A percentile compares a stretch with the other conserved stretches of the same genome.
Evolutionary conservation across 768 basidiomycete genomes (phyloP).

Genomic region (Trametes punicea): DNA sequence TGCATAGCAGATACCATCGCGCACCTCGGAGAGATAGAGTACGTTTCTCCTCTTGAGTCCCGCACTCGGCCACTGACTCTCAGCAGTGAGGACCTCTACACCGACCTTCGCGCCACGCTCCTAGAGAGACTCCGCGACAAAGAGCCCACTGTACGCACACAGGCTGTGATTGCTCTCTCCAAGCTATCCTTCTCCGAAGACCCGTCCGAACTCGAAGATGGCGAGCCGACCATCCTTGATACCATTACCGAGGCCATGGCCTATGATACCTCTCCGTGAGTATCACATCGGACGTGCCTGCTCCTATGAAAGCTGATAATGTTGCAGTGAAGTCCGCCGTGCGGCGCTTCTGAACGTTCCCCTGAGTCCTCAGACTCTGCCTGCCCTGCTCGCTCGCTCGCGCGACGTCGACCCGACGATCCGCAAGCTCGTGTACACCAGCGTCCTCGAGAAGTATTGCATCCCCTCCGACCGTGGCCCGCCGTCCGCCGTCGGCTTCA

Average conservation of each 20-base stretch:
- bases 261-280: constrained; percentile 77
- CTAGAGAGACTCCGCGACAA: constrained; percentile 77
- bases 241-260: constrained; percentile 65
- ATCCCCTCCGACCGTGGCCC: constrained; percentile 24
- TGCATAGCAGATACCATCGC: constrained; percentile 77
- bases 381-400: constrained; percentile 67
- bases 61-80: not conserved
- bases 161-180: constrained; percentile 76
- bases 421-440: constrained; percentile 70
- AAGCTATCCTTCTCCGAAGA: constrained; percentile 75
- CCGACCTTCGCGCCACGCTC: constrained; percentile 54
- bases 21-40: constrained; percentile 86
- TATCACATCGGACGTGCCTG: constrained; percentile 9
- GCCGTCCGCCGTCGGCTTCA: constrained; percentile 43
- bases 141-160: constrained; percentile 71
- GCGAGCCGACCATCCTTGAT: constrained; percentile 52
- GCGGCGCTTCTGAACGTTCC: constrained; percentile 72
- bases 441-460: constrained; percentile 49
- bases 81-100: constrained; percentile 73
- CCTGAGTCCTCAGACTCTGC: constrained; percentile 50
- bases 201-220: constrained; percentile 46
- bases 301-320: not conserved
- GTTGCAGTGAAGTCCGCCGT: constrained; percentile 78
- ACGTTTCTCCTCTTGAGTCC: constrained; percentile 29
- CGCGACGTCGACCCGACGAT: constrained; percentile 75